These are phyloP conservation scores for Penicillium chermesinum DNA, from an alignment of 495 filamentous ascomycete species.

Conservation along the genomic window DNA sequence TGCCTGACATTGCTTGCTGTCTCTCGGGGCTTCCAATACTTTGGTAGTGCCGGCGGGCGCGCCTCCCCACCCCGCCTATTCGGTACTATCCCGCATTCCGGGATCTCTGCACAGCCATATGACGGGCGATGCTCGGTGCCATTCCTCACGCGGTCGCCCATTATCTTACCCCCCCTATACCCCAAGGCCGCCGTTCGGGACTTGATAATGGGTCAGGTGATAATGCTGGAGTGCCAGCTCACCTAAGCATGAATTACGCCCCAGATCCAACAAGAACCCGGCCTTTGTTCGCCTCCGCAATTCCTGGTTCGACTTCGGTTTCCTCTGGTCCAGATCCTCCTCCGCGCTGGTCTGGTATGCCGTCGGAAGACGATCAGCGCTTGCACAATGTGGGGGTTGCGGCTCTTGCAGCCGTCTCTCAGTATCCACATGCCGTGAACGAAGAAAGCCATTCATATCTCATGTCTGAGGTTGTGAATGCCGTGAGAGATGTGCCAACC, in stretches of 20 bases:
- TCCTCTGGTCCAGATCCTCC: not conserved
- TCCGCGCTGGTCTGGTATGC: conserved; percentile 6
- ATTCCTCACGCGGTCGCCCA: conserved; percentile 8
- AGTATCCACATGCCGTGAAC: conserved; percentile 23
- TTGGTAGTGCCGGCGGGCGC: not conserved
- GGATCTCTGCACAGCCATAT: conserved; percentile 5
- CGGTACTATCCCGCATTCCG: conserved; percentile 6
- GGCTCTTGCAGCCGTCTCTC: conserved; percentile 34
- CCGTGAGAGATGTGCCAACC: conserved; percentile 15
- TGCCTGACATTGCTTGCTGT: conserved; percentile 8
- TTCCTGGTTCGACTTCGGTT: conserved; percentile 6
- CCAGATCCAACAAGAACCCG: conserved; percentile 8
- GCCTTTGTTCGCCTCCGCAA: too few species aligned
- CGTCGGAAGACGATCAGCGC: conserved; percentile 15
- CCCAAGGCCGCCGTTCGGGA: conserved; percentile 3
- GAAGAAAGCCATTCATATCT: conserved; percentile 14
- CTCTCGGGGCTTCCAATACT: not conserved
- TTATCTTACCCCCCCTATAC: conserved; percentile 6
- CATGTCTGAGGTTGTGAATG: conserved; percentile 30
- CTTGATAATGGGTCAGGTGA: conserved; percentile 25
- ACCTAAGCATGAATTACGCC: conserved; percentile 19
- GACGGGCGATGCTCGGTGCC: conserved; percentile 23
- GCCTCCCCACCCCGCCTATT: conserved; percentile 1
- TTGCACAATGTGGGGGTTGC: conserved; percentile 27
- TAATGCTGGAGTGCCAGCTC: conserved; percentile 8